Conservation (phyloP, 2,329 filamentous ascomycete species). For the Fusarium graminum region DNA sequence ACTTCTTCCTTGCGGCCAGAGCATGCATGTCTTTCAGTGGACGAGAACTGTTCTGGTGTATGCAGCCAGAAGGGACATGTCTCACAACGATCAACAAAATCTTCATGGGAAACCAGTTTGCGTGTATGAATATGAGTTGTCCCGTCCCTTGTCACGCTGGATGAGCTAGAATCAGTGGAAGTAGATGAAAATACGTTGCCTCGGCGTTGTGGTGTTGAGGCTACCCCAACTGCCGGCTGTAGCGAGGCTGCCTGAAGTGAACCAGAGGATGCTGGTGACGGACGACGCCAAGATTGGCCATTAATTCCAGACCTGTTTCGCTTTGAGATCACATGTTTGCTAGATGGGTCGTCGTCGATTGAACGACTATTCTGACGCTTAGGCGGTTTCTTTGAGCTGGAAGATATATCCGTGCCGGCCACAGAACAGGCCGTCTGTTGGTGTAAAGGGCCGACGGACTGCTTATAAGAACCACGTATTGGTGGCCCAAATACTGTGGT, state of each 20-base stretch:
- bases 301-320: slow-evolving; percentile 12
- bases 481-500: slow-evolving; percentile 3
- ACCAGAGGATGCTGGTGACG: slow-evolving; percentile 1
- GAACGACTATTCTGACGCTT: slow-evolving; percentile 40
- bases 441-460: background rate
- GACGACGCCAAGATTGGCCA: background rate
- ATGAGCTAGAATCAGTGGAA: background rate
- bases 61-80: slow-evolving; percentile 37
- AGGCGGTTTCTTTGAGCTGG: slow-evolving; percentile 22
- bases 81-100: slow-evolving; percentile 21
- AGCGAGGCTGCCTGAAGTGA: background rate
- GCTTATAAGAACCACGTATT: slow-evolving; percentile 14
- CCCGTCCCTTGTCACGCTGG: background rate
- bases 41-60: slow-evolving; percentile 16
- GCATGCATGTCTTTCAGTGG: slow-evolving; percentile 31
- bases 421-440: slow-evolving; percentile 14
- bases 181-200: background rate
- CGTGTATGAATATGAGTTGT: background rate
- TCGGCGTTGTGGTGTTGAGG: slow-evolving; percentile 1
- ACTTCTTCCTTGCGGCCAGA: slow-evolving; percentile 35
- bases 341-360: slow-evolving; percentile 26
- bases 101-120: slow-evolving; percentile 10
- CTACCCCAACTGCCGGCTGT: background rate
- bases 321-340: slow-evolving; percentile 18
- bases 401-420: slow-evolving; percentile 15